Conservation (phyloP, 2,329 filamentous ascomycete genomes). For the Hypoxylon sp. region DNA sequence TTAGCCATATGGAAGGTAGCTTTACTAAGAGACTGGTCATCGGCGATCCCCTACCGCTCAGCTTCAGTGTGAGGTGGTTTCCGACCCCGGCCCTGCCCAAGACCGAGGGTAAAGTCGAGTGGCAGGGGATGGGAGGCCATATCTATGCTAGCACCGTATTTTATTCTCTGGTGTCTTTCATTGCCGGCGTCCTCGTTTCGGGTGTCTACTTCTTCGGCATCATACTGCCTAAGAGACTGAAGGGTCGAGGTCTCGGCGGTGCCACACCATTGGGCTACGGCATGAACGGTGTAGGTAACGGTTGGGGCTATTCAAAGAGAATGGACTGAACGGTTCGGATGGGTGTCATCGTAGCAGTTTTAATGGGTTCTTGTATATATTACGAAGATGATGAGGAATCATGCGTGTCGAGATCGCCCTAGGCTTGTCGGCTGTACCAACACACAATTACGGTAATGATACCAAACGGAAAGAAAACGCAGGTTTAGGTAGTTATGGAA, state of each 20-base stretch:
- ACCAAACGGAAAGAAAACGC: slow-evolving; percentile 26
- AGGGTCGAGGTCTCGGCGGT: slow-evolving; percentile 66
- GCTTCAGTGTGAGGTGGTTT: slow-evolving; percentile 90
- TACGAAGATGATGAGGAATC: slow-evolving; percentile 23
- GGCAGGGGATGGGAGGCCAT: slow-evolving; percentile 75
- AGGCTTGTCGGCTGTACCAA: slow-evolving; percentile 38
- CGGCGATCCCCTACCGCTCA: slow-evolving; percentile 84
- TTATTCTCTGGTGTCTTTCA: slow-evolving; percentile 72
- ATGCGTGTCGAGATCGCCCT: slow-evolving; percentile 7
- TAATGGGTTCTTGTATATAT: slow-evolving; percentile 38
- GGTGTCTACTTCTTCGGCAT: slow-evolving; percentile 74
- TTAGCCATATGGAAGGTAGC: slow-evolving; percentile 71
- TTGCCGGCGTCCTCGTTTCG: slow-evolving; percentile 68
- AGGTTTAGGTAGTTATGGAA: slow-evolving; percentile 27
- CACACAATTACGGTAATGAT: slow-evolving; percentile 40
- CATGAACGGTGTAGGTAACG: slow-evolving; percentile 68
- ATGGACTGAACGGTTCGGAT: slow-evolving; percentile 57
- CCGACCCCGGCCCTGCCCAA: slow-evolving; percentile 79
- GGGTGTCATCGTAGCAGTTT: slow-evolving; percentile 6
- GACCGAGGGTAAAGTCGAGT: slow-evolving; percentile 75
- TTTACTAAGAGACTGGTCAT: slow-evolving; percentile 80
- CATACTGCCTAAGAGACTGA: slow-evolving; percentile 69
- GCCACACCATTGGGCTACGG: slow-evolving; percentile 72
- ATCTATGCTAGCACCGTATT: slow-evolving; percentile 75
- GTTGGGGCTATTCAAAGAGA: slow-evolving; percentile 72